Conservation (phyloP, 768 basidiomycete genomes). For the Chiua virens region DNA sequence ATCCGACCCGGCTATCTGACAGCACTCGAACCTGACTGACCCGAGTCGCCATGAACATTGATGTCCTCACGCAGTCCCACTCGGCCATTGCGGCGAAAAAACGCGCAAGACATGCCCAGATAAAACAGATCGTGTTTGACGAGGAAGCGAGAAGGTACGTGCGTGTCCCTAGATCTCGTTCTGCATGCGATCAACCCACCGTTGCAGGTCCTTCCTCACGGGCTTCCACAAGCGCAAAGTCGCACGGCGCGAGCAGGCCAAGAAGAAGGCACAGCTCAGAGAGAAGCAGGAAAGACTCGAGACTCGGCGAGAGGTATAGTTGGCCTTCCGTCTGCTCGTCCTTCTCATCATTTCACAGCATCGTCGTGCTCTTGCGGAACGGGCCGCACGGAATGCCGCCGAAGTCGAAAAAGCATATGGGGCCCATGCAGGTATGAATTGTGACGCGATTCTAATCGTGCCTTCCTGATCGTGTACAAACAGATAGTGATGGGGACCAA, state of each 20-base stretch:
- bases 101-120: slow-evolving; percentile 60
- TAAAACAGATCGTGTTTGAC: slow-evolving; percentile 84
- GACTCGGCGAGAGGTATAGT: slow-evolving; percentile 71
- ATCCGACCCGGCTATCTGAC: slow-evolving; percentile 11
- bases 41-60: slow-evolving; percentile 42
- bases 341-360: slow-evolving; percentile 48
- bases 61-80: slow-evolving; percentile 63
- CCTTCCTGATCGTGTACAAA: slow-evolving; percentile 13
- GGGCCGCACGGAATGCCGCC: slow-evolving; percentile 74
- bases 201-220: slow-evolving; percentile 78
- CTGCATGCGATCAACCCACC: slow-evolving; percentile 16
- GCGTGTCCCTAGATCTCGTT: slow-evolving; percentile 14
- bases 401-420: slow-evolving; percentile 77
- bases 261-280: slow-evolving; percentile 69
- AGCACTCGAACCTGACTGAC: background rate
- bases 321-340: slow-evolving; percentile 1
- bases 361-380: slow-evolving; percentile 73
- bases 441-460: background rate
- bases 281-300: slow-evolving; percentile 77
- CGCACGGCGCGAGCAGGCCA: slow-evolving; percentile 75
- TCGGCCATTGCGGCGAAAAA: slow-evolving; percentile 65
- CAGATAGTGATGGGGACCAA: slow-evolving; percentile 41
- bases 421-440: slow-evolving; percentile 43
- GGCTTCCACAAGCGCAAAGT: slow-evolving; percentile 94
- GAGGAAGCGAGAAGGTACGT: slow-evolving; percentile 79